Percentiles rank a stretch among this genome's conserved stretches.
Evolutionary conservation across 177 flowering plant genomes (phyloP).

Genomic region (Tripterygium wilfordii): DNA sequence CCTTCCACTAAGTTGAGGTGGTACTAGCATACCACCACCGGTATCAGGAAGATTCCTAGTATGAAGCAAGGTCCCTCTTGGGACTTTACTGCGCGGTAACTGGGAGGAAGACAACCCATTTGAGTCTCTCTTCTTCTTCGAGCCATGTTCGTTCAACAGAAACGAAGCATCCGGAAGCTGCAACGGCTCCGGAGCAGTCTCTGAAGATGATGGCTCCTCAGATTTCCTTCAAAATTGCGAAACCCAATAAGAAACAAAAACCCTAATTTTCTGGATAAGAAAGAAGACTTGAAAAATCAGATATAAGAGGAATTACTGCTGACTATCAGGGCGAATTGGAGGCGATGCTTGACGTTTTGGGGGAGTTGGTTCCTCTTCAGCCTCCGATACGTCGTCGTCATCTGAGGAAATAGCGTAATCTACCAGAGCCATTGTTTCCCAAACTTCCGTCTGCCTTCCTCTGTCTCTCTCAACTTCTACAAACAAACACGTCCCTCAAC

Average conservation of each 20-base stretch:
- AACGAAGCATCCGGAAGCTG: slow-evolving; percentile 83
- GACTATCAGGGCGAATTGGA: background rate
- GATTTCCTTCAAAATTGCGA: background rate
- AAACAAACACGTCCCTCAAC: too few species aligned
- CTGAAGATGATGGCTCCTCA: too few species aligned
- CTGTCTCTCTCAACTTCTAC: too few species aligned
- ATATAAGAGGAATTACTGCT: background rate
- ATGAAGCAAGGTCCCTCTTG: slow-evolving; percentile 56
- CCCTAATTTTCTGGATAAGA: too few species aligned
- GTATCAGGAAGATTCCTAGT: slow-evolving; percentile 58
- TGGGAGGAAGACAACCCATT: slow-evolving; percentile 34
- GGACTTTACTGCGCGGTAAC: slow-evolving; percentile 46
- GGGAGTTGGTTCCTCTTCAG: slow-evolving; percentile 8
- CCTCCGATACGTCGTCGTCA: slow-evolving; percentile 37
- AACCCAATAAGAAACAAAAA: too few species aligned
- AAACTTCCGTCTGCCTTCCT: too few species aligned
- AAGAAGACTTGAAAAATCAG: too few species aligned
- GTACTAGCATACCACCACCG: slow-evolving; percentile 46
- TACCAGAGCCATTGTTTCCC: slow-evolving; percentile 51
- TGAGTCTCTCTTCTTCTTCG: slow-evolving; percentile 70
- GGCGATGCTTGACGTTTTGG: slow-evolving; percentile 7
- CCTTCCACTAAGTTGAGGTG: slow-evolving; percentile 93
- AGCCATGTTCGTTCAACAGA: slow-evolving; percentile 61
- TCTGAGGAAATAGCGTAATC: slow-evolving; percentile 63
- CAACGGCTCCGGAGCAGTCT: slow-evolving; percentile 8